Evolutionary conservation across 169 alveolate genomes (phyloP).

Genomic region (Plasmodium blacklocki): DNA sequence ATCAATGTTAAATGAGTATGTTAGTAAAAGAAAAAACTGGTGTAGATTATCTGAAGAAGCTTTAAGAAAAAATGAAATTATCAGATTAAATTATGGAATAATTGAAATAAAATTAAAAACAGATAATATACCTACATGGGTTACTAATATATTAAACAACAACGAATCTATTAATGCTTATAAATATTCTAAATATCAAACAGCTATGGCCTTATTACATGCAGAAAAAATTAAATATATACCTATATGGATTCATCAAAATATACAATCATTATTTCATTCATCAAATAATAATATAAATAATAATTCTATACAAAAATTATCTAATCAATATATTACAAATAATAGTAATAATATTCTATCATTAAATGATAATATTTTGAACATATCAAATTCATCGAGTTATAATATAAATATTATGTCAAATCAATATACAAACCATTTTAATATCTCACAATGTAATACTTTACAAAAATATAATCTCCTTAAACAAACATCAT

Average conservation of each 20-base stretch:
- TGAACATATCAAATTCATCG: not conserved
- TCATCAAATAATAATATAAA: slow-evolving; percentile 6
- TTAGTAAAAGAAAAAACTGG: slow-evolving; percentile 81
- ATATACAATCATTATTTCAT: slow-evolving; percentile 46
- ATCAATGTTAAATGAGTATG: slow-evolving; percentile 82
- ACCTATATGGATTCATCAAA: slow-evolving; percentile 81
- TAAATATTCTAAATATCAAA: slow-evolving; percentile 83
- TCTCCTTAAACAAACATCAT: slow-evolving; percentile 27
- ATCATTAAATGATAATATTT: slow-evolving; percentile 1
- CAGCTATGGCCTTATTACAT: slow-evolving; percentile 85
- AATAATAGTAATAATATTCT: not conserved
- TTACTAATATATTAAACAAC: slow-evolving; percentile 73
- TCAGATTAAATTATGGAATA: slow-evolving; percentile 80
- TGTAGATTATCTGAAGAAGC: slow-evolving; percentile 87
- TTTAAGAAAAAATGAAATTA: slow-evolving; percentile 81
- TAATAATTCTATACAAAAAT: slow-evolving; percentile 5
- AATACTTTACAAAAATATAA: slow-evolving; percentile 22
- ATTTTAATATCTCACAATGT: not conserved
- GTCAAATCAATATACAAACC: not conserved
- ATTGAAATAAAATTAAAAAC: slow-evolving; percentile 82
- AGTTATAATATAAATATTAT: not conserved
- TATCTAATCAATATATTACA: not conserved
- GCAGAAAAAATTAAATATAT: slow-evolving; percentile 76
- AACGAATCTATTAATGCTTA: slow-evolving; percentile 81
- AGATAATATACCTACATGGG: slow-evolving; percentile 82